Base-by-base conservation (phyloP, 225 moss, liverwort and hornwort genomes). In the Marchantia paleacea region DNA sequence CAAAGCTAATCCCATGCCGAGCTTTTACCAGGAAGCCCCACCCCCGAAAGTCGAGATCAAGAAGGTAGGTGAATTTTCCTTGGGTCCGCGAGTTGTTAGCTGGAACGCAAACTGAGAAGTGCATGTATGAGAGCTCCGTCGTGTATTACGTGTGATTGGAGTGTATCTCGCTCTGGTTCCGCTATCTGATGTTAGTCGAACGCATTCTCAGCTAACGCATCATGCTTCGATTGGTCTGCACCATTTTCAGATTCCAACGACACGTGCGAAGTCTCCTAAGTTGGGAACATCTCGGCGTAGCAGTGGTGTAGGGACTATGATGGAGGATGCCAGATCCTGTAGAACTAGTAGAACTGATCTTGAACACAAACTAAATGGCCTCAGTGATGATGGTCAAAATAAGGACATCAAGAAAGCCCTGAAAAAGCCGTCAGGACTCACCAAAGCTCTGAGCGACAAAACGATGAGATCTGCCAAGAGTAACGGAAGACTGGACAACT, bases 1-100 rank as follows among this genome's bases (percentile, higher is more conserved):
- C 80, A 95, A 92, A 86, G 95, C 95, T 4, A 93, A 92, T 57
- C 95, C 95, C 0, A 89, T 95, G 87, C 95, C 95, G 50, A 95
- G 92, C 64, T 95, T 95, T 77, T 95, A 95, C 54, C 93, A 92
- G 79, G 95, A 95, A 88, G 83, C 91, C 49, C 93, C 89, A 20
- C 95, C 95, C 10, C 91, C 90, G 1, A 95, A 95, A 79, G 91
- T 85, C 16, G 95, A 95, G 76, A 90, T 93, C 58, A 91, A 93
- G 84, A 92, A 95, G 83, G 87, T 87, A 26, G 11, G 65, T 51
- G 29, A 7, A 31, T 49, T 15, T 13, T 29, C 0, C 30, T 16
- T 67, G 14, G 15, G 31, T 12, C 30, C 4, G 11, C 55, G 12
- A 55, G 55, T n/a, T n/a, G 63, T 0, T 0, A 39, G 0, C 6